Conservation (phyloP, 2,329 filamentous ascomycete genomes). For the Aspergillus chevalieri region DNA sequence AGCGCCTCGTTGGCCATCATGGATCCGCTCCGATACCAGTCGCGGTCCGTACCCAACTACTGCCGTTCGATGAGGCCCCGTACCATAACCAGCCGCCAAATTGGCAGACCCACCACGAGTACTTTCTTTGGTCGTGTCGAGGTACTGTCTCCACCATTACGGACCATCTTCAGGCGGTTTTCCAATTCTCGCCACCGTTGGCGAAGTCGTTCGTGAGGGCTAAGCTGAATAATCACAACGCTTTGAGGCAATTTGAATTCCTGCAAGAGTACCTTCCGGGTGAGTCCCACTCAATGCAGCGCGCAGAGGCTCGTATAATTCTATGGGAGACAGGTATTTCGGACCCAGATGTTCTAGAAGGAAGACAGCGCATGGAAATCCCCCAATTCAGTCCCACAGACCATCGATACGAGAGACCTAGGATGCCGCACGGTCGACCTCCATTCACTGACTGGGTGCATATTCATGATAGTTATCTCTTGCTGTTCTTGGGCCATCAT, state of each 20-base stretch:
- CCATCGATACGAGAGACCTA: constrained; percentile 4
- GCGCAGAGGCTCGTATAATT: constrained; percentile 8
- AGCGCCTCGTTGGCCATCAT: background rate
- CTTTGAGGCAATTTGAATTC: constrained; percentile 9
- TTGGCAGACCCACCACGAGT: constrained; percentile 8
- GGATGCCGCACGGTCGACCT: background rate
- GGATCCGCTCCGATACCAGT: background rate
- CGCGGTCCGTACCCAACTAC: background rate
- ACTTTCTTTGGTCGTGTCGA: constrained; percentile 12
- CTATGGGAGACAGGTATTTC: constrained; percentile 7
- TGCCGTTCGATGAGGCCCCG: background rate
- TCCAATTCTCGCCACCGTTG: constrained; percentile 8
- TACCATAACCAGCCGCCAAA: constrained; percentile 1
- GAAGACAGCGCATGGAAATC: constrained; percentile 5
- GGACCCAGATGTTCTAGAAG: constrained; percentile 7
- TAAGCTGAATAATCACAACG: constrained; percentile 7
- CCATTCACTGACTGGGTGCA: constrained; percentile 5
- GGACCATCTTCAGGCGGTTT: constrained; percentile 9
- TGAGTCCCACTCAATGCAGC: constrained; percentile 10
- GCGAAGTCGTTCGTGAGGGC: constrained; percentile 6
- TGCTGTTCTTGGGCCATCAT: constrained; percentile 7
- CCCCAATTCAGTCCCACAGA: constrained; percentile 3
- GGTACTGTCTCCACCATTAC: constrained; percentile 8
- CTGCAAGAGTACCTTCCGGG: constrained; percentile 10
- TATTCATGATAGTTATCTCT: constrained; percentile 9